phyloP scores from a whole-genome alignment of 805 yeast species.

The Candida adriatica region DNA sequence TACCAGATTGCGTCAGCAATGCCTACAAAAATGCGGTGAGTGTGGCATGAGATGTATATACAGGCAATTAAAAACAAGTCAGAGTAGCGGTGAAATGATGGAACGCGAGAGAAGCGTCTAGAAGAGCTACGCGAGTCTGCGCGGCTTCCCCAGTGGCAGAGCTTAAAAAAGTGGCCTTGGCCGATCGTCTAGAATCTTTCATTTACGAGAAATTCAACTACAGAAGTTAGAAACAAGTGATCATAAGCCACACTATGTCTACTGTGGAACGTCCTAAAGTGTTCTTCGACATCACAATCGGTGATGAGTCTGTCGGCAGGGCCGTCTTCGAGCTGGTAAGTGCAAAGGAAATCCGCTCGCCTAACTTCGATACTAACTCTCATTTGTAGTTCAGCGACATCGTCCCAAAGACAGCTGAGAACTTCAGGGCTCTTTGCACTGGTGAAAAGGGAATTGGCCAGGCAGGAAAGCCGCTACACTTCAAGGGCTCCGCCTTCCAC shows the following conservation, averaged over 20 bases:
- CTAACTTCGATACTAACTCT: slow-evolving; percentile 1
- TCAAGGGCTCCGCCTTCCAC: slow-evolving; percentile 87
- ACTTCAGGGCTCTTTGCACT: slow-evolving; percentile 82
- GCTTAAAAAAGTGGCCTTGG: not conserved
- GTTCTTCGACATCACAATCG: slow-evolving; percentile 74
- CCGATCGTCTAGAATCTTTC: not conserved
- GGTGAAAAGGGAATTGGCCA: slow-evolving; percentile 72
- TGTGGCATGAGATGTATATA: too few relatives aligned
- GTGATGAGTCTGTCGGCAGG: slow-evolving; percentile 64
- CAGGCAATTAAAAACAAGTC: too few relatives aligned
- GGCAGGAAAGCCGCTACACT: slow-evolving; percentile 60
- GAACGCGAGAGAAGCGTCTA: too few relatives aligned
- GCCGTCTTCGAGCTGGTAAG: slow-evolving; percentile 61
- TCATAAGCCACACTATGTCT: too few relatives aligned
- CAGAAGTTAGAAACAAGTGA: too few relatives aligned
- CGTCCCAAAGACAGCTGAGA: slow-evolving; percentile 86
- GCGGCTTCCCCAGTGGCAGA: too few relatives aligned
- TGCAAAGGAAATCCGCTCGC: slow-evolving; percentile 5
- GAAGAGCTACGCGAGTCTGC: too few relatives aligned
- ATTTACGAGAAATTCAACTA: too few relatives aligned
- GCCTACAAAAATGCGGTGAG: slow-evolving; percentile 48
- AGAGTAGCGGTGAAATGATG: too few relatives aligned
- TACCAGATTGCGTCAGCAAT: slow-evolving; percentile 76
- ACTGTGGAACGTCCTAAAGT: slow-evolving; percentile 40
- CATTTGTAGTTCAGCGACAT: slow-evolving; percentile 44